A percentile compares a stretch with the other conserved stretches of the same genome.
phyloP scores from a whole-genome alignment of 495 filamentous ascomycete genomes.

The Talaromyces proteolyticus region DNA sequence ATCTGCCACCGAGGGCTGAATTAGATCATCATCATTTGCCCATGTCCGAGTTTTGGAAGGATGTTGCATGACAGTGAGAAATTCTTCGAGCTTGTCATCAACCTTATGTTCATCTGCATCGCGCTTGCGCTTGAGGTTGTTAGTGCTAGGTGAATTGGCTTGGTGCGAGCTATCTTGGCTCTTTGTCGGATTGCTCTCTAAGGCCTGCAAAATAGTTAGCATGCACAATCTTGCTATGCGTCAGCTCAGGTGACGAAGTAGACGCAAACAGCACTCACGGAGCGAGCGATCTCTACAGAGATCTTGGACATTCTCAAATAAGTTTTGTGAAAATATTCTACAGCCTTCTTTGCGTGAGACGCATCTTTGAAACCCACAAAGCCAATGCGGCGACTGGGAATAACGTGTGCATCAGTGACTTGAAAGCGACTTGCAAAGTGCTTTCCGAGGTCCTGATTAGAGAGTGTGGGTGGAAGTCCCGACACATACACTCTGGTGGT shows the following conservation, averaged over 20 bases:
- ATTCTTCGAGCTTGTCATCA: constrained; percentile 81
- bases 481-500: constrained; percentile 82
- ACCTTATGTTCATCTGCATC: constrained; percentile 38
- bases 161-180: constrained; percentile 10
- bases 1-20: constrained; percentile 24
- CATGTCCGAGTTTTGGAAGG: constrained; percentile 62
- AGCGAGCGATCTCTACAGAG: constrained; percentile 79
- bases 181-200: background rate
- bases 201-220: constrained; percentile 4
- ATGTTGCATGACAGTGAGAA: constrained; percentile 73
- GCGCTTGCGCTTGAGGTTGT: constrained; percentile 50
- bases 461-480: constrained; percentile 68
- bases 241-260: constrained; percentile 31
- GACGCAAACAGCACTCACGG: constrained; percentile 49
- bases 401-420: constrained; percentile 86
- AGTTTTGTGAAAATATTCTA: constrained; percentile 89
- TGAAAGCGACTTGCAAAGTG: constrained; percentile 74
- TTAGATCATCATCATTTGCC: constrained; percentile 51
- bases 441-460: constrained; percentile 74
- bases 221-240: constrained; percentile 36
- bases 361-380: constrained; percentile 90
- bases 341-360: constrained; percentile 71
- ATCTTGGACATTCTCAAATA: constrained; percentile 98
- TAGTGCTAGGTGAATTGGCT: constrained; percentile 10
- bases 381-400: constrained; percentile 83